Base-by-base conservation (phyloP, 768 basidiomycete genomes). In the Termitomyces sp. region DNA sequence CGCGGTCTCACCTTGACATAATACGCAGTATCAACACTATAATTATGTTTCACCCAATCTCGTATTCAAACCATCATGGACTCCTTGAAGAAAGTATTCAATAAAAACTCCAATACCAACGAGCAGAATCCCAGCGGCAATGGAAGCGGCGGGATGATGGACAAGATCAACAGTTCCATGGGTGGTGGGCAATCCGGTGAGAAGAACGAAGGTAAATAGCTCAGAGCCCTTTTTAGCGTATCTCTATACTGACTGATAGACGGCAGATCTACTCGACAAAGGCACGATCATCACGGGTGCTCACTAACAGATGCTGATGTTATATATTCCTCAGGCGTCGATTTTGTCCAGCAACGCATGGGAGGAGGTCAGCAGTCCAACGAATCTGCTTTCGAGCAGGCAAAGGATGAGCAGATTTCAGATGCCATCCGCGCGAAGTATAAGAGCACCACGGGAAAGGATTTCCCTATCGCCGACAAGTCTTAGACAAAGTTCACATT, bases 341-440 rank as follows among this genome's bases (percentile, higher is more conserved):
- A 79, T 53, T 75, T 71, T 55, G 70, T 74, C 16, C 76, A 79
- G 58, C 69, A 77, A 63, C 67, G 70, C 30, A 60, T 77, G 58
- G 60, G 68, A 30, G 61, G 65, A 47, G 77, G 75, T 4, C 63
- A 68, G 33, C 77, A 80, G 67, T 68, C 64, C n/a, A 72, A 80
- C 64, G 77, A 80, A 62, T 70, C 67, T 24, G 75, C 75, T 0
- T 26, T 72, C 26, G 76, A 78, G 64, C 74, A 78, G 60, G 66
- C 70, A 10, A 78, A 78, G 60, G 77, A 77, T 59, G 70, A 76
- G 58, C 68, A 72, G 56, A 77, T 79, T 53, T 68, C 70, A n/a
- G 75, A 75, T 54, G 68, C 67, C 4, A 75, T 79, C 53, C 64
- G 75, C 10, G 55, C 56, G 7, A 64, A 64, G 26, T 77, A 68